Percentiles rank a stretch among this genome's conserved stretches.
Evolutionary conservation across 148 eudicot species (phyloP).

Genomic region (Cornus suecica): DNA sequence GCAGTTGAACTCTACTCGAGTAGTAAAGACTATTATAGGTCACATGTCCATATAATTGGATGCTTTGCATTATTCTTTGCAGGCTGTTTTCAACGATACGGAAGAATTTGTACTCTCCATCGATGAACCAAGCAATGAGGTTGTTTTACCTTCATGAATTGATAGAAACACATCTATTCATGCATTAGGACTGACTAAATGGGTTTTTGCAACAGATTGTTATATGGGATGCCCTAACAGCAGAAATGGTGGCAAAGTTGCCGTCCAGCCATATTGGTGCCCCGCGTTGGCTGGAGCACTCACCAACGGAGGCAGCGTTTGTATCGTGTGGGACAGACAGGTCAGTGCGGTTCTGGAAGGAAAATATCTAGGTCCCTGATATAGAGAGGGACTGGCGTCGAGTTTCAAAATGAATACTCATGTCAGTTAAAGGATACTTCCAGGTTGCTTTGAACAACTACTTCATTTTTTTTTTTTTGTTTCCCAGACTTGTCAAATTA

Average conservation of each 20-base stretch:
- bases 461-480: no score
- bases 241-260: slow-evolving; percentile 66
- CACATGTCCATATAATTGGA: not conserved
- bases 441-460: not conserved
- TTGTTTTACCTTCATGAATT: slow-evolving; percentile 17
- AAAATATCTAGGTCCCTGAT: slow-evolving; percentile 26
- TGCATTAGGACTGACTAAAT: not conserved
- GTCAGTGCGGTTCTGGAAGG: slow-evolving; percentile 72
- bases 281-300: slow-evolving; percentile 87
- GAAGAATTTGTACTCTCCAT: slow-evolving; percentile 72
- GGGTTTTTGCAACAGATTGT: slow-evolving; percentile 43
- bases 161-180: not conserved
- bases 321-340: slow-evolving; percentile 72
- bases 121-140: slow-evolving; percentile 87
- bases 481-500: no score
- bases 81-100: slow-evolving; percentile 81
- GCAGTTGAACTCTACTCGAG: not conserved
- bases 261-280: slow-evolving; percentile 64
- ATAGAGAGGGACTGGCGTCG: not conserved
- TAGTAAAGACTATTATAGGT: not conserved
- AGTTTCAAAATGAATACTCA: not conserved
- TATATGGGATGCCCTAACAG: slow-evolving; percentile 75
- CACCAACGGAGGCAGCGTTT: slow-evolving; percentile 68
- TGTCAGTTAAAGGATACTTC: not conserved
- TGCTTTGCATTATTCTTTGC: slow-evolving; percentile 12